phyloP scores from a whole-genome alignment of 371 early-diverging fungal species.

The Synchytrium microbalum region DNA sequence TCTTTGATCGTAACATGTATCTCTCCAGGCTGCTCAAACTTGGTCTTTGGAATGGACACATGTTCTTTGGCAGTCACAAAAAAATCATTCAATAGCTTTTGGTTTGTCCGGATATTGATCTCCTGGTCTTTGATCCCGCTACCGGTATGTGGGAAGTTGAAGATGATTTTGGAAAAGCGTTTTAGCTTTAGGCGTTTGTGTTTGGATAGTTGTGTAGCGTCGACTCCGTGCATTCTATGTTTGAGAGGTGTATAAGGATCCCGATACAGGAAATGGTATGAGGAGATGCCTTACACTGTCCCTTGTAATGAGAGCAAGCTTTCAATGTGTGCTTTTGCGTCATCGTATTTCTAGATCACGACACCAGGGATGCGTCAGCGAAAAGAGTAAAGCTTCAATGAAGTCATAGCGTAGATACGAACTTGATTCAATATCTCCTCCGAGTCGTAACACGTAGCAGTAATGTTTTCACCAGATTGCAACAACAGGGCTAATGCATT shows the following conservation, averaged over 20 bases:
- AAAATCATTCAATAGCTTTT: slow-evolving; percentile 62
- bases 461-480: slow-evolving; percentile 45
- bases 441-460: slow-evolving; percentile 74
- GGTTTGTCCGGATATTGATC: slow-evolving; percentile 77
- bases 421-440: slow-evolving; percentile 32
- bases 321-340: slow-evolving; percentile 57
- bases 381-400: background rate
- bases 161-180: slow-evolving; percentile 73
- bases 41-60: slow-evolving; percentile 15
- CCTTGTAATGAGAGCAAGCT: slow-evolving; percentile 32
- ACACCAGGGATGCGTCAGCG: background rate
- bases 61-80: slow-evolving; percentile 55
- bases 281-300: slow-evolving; percentile 42
- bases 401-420: background rate
- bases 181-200: slow-evolving; percentile 46
- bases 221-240: slow-evolving; percentile 67
- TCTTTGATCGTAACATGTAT: slow-evolving; percentile 9
- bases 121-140: slow-evolving; percentile 88
- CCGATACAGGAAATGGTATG: background rate
- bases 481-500: slow-evolving; percentile 50
- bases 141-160: slow-evolving; percentile 94
- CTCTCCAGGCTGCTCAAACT: slow-evolving; percentile 7
- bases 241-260: background rate
- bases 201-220: slow-evolving; percentile 65
- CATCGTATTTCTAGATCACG: slow-evolving; percentile 66